A percentile compares a stretch with the other conserved stretches of the same genome.
Conservation (phyloP, 2,329 filamentous ascomycete genomes). For the Polychaeton citri region DNA sequence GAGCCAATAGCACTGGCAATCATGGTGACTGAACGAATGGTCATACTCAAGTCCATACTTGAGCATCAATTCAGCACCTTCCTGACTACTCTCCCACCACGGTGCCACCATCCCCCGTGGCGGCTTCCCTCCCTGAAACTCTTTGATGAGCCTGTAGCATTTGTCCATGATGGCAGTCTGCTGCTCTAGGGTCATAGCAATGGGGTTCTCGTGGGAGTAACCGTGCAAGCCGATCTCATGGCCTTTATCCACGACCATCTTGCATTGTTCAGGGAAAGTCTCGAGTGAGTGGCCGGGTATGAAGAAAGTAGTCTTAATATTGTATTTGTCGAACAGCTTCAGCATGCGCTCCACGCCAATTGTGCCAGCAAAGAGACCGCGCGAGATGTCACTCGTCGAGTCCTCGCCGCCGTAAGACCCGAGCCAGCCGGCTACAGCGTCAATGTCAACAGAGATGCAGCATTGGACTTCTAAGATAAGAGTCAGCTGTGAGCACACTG, state of each 20-base stretch:
- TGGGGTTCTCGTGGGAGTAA: slow-evolving; percentile 62
- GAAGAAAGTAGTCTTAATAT: slow-evolving; percentile 57
- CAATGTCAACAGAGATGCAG: slow-evolving; percentile 48
- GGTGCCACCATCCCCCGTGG: slow-evolving; percentile 61
- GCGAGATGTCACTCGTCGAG: slow-evolving; percentile 56
- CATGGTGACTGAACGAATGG: slow-evolving; percentile 53
- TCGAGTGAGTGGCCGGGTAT: slow-evolving; percentile 52
- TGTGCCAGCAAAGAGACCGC: slow-evolving; percentile 54
- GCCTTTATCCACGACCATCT: slow-evolving; percentile 46
- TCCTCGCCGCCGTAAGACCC: slow-evolving; percentile 64
- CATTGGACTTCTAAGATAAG: slow-evolving; percentile 18
- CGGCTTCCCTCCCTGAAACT: slow-evolving; percentile 55
- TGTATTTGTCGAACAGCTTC: slow-evolving; percentile 58
- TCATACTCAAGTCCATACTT: slow-evolving; percentile 59
- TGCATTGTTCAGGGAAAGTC: slow-evolving; percentile 54
- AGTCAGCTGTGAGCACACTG: too few species aligned
- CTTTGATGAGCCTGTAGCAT: slow-evolving; percentile 56
- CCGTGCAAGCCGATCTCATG: slow-evolving; percentile 59
- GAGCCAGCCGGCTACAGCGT: slow-evolving; percentile 65
- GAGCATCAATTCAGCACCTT: slow-evolving; percentile 52
- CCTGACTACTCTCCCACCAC: slow-evolving; percentile 60
- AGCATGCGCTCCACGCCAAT: slow-evolving; percentile 52
- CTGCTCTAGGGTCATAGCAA: slow-evolving; percentile 60
- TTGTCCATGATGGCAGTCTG: slow-evolving; percentile 60
- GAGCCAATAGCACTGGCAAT: slow-evolving; percentile 51